Conservation (phyloP, 78 protist genomes). For the Dictyostelium brefeldianum region DNA sequence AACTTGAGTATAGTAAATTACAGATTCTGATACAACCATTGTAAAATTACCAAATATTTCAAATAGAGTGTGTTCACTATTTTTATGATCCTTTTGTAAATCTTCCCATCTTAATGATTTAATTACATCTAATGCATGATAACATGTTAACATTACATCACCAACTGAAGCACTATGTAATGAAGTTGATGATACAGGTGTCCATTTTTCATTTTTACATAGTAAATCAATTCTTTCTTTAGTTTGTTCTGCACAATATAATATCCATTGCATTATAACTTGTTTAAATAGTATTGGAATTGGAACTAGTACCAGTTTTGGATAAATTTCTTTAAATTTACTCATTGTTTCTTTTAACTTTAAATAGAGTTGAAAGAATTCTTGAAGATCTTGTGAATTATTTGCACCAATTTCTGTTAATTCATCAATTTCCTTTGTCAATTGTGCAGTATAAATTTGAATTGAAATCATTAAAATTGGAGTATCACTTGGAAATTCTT, state of each 20-base stretch:
- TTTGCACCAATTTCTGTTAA: slow-evolving; percentile 44
- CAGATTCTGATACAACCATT: slow-evolving; percentile 55
- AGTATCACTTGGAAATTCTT: slow-evolving; percentile 64
- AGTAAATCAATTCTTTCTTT: slow-evolving; percentile 16
- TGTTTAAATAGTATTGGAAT: slow-evolving; percentile 68
- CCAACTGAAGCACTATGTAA: slow-evolving; percentile 54
- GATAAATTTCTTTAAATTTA: slow-evolving; percentile 54
- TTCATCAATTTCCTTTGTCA: slow-evolving; percentile 50
- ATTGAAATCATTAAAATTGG: slow-evolving; percentile 18
- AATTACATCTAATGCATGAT: slow-evolving; percentile 75
- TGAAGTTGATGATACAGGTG: slow-evolving; percentile 30
- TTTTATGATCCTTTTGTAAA: slow-evolving; percentile 13
- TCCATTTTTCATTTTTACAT: slow-evolving; percentile 63
- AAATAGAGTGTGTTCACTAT: slow-evolving; percentile 52
- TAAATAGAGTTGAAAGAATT: slow-evolving; percentile 53
- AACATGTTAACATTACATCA: slow-evolving; percentile 53
- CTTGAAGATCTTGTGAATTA: slow-evolving; percentile 42
- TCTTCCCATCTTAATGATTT: slow-evolving; percentile 73
- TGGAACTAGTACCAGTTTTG: slow-evolving; percentile 33
- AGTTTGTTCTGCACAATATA: slow-evolving; percentile 28
- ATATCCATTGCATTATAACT: slow-evolving; percentile 58
- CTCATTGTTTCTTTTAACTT: slow-evolving; percentile 45
- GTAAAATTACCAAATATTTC: slow-evolving; percentile 72
- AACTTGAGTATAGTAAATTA: slow-evolving; percentile 66
- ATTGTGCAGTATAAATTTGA: background rate